Evolutionary conservation across 441 rosid genomes (phyloP), one percentile per base, ranked within the genome.

Genomic region (Monsonia emarginata): DNA sequence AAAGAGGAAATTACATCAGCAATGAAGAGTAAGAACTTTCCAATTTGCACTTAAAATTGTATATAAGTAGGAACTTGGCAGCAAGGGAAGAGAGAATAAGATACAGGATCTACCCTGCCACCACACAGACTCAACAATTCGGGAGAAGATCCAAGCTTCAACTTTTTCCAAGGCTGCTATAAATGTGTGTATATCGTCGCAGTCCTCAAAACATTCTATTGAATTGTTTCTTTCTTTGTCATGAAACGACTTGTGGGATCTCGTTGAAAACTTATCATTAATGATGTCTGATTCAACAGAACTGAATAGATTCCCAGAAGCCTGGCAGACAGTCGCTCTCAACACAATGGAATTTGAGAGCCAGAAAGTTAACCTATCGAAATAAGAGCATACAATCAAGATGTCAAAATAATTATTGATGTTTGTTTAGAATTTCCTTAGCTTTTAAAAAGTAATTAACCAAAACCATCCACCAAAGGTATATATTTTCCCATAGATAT

Each of bases 91-190:
- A 44, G 57, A 48, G 57, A 48, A 60, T 54, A 54, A 54, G 13
- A 24, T 54, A 42, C 30, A 63, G 65, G 31, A 32, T 28, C 22
- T 61, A 66, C 91, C 97, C 97, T 94, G 99, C 99, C 97, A 95
- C 99, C 99, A 91, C 61, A 95, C 83, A 64, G 99, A 95, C 81
- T 95, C 97, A 14, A 91, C 76, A 61, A 82, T 81, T 54, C 96
- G 85, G 64, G 93, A 85, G 80, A 91, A 95, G 77, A 88, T 88
- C 99, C 97, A 95, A 69, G 88, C 85, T 85, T 91, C 96, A 67
- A 91, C 85, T 79, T 75, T 91, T 82, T 88, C 91, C 30, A 95
- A 80, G 25, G 94, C 89, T 56, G 78, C 76, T 69, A 72, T 76
- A 71, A 89, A 86, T 60, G 81, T 73, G 60, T 19, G 65, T 31